Evolutionary conservation across 2,329 filamentous ascomycete species (phyloP).

Genomic region (Penicillium polonicum): DNA sequence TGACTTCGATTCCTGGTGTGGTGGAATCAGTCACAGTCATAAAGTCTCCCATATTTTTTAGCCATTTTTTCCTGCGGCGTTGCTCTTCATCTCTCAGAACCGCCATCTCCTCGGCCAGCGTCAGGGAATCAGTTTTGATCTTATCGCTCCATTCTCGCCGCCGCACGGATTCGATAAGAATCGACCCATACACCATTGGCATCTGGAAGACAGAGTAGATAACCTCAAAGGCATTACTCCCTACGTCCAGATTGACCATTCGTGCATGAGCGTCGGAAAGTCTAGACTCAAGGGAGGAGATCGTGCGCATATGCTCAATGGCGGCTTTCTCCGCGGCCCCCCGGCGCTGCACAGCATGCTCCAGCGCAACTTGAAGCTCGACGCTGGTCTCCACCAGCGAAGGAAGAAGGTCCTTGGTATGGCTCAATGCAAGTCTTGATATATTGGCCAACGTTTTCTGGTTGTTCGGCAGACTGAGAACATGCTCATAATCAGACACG

Average conservation of each 20-base stretch:
- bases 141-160: slow-evolving; percentile 90
- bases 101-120: slow-evolving; percentile 88
- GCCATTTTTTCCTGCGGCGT: slow-evolving; percentile 84
- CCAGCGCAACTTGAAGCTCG: slow-evolving; percentile 54
- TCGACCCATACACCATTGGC: slow-evolving; percentile 85
- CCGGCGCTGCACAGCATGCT: slow-evolving; percentile 59
- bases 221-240: slow-evolving; percentile 78
- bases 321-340: slow-evolving; percentile 66
- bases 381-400: slow-evolving; percentile 56
- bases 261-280: slow-evolving; percentile 71
- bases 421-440: slow-evolving; percentile 63
- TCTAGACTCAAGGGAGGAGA: slow-evolving; percentile 74
- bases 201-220: slow-evolving; percentile 78
- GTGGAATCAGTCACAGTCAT: slow-evolving; percentile 66
- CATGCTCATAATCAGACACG: slow-evolving; percentile 77
- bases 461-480: slow-evolving; percentile 66
- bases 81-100: slow-evolving; percentile 89
- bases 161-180: slow-evolving; percentile 79
- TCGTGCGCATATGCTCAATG: slow-evolving; percentile 73
- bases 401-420: slow-evolving; percentile 63
- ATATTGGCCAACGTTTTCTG: slow-evolving; percentile 62
- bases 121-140: slow-evolving; percentile 80
- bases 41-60: slow-evolving; percentile 76
- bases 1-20: slow-evolving; percentile 78
- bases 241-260: slow-evolving; percentile 69